A percentile compares a stretch with the other conserved stretches of the same genome.
Evolutionary conservation across 345 rosid species (phyloP).

Genomic region (Litchi chinensis): DNA sequence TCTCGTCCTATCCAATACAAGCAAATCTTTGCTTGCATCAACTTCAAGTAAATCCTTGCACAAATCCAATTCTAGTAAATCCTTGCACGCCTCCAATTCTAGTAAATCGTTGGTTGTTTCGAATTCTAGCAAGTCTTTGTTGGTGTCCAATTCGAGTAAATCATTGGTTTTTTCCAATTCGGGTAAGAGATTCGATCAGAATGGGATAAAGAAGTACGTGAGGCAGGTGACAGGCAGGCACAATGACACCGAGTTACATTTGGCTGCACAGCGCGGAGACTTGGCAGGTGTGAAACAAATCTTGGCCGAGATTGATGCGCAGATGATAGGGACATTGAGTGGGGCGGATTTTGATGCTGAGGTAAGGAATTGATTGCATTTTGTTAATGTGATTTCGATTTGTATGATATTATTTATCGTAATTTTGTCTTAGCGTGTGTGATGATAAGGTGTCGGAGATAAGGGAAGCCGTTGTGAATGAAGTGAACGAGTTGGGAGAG

Average conservation of each 20-base stretch:
- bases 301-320: constrained; percentile 72
- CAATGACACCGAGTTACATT: constrained; percentile 93
- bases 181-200: constrained; percentile 70
- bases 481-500: constrained; percentile 94
- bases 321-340: constrained; percentile 57
- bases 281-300: constrained; percentile 61
- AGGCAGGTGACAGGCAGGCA: constrained; percentile 95
- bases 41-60: constrained; percentile 48
- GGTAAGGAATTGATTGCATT: constrained; percentile 26
- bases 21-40: constrained; percentile 47
- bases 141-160: constrained; percentile 62
- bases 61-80: constrained; percentile 53
- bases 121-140: constrained; percentile 47
- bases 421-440: neutral
- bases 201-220: constrained; percentile 77
- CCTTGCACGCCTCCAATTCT: constrained; percentile 57
- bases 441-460: constrained; percentile 59
- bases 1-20: constrained; percentile 39
- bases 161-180: constrained; percentile 62
- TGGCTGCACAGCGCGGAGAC: constrained; percentile 89
- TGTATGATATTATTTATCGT: neutral
- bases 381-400: neutral
- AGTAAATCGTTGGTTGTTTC: constrained; percentile 47
- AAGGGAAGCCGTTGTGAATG: constrained; percentile 72
- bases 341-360: constrained; percentile 83